phyloP scores from a whole-genome alignment of 2,329 filamentous ascomycete genomes.

The Colletotrichum tabaci region DNA sequence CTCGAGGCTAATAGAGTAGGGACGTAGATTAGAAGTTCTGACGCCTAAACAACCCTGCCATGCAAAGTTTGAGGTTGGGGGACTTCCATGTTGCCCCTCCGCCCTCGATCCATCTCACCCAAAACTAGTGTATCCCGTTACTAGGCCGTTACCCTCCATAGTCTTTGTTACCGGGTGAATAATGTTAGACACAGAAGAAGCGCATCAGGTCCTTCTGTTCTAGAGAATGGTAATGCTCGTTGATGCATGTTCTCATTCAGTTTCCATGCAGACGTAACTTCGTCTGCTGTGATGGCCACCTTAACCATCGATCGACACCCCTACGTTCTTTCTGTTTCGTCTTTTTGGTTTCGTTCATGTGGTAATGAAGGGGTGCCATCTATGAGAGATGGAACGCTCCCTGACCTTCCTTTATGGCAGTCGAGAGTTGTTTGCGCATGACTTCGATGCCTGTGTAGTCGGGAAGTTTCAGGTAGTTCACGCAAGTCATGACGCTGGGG shows the following conservation, averaged over 20 bases:
- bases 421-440: slow-evolving; percentile 83
- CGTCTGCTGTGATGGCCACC: slow-evolving; percentile 6
- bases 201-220: slow-evolving; percentile 4
- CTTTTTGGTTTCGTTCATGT: not conserved
- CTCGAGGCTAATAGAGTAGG: slow-evolving; percentile 31
- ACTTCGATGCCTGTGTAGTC: slow-evolving; percentile 88
- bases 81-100: slow-evolving; percentile 20
- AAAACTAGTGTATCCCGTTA: slow-evolving; percentile 19
- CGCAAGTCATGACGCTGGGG: slow-evolving; percentile 99
- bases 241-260: slow-evolving; percentile 17
- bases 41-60: slow-evolving; percentile 44
- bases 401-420: slow-evolving; percentile 94
- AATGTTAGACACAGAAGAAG: slow-evolving; percentile 5
- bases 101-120: slow-evolving; percentile 31
- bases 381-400: slow-evolving; percentile 97
- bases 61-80: slow-evolving; percentile 38
- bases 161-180: slow-evolving; percentile 30
- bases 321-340: slow-evolving; percentile 1
- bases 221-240: slow-evolving; percentile 15
- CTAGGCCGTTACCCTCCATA: slow-evolving; percentile 35
- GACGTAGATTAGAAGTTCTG: slow-evolving; percentile 36
- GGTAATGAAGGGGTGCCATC: not conserved
- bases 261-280: slow-evolving; percentile 6
- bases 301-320: slow-evolving; percentile 6
- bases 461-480: slow-evolving; percentile 98